phyloP scores from a whole-genome alignment of 139 green algal genomes.

The Chara braunii region DNA sequence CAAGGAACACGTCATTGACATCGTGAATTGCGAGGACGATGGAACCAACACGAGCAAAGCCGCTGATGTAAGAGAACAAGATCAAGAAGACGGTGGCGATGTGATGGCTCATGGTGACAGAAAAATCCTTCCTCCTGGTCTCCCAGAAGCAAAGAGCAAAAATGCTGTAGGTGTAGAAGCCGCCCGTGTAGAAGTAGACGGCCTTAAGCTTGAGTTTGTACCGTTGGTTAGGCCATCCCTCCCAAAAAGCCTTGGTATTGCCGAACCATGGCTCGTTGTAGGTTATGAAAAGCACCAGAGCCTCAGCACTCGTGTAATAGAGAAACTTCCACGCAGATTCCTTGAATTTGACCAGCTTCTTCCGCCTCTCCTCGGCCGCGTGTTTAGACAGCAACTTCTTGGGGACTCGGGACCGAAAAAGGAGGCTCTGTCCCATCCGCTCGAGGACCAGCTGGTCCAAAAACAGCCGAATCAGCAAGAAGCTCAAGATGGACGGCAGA shows the following conservation, averaged over 20 bases:
- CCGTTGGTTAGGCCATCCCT: slow-evolving; percentile 32
- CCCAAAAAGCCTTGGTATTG: slow-evolving; percentile 13
- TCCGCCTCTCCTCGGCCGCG: no score
- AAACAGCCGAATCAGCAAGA: no score
- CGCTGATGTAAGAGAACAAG: slow-evolving; percentile 42
- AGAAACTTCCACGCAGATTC: slow-evolving; percentile 41
- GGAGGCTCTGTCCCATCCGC: no score
- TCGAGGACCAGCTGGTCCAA: no score
- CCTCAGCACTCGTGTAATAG: slow-evolving; percentile 28
- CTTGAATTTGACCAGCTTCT: slow-evolving; percentile 37
- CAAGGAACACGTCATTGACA: slow-evolving; percentile 67
- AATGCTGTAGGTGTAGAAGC: slow-evolving; percentile 43
- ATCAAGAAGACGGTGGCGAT: slow-evolving; percentile 38
- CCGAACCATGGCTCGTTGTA: slow-evolving; percentile 15
- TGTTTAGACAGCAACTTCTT: no score
- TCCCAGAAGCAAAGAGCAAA: slow-evolving; percentile 44
- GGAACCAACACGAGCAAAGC: slow-evolving; percentile 58
- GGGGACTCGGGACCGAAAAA: no score
- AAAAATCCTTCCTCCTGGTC: slow-evolving; percentile 42
- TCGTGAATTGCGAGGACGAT: slow-evolving; percentile 77
- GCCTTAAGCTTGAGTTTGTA: slow-evolving; percentile 34
- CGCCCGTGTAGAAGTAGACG: slow-evolving; percentile 29
- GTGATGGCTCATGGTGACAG: slow-evolving; percentile 42
- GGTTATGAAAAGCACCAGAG: slow-evolving; percentile 24
- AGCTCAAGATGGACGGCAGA: no score